Base-by-base conservation (phyloP, 352 stramenopile species). In the Phytopythium delawarense region DNA sequence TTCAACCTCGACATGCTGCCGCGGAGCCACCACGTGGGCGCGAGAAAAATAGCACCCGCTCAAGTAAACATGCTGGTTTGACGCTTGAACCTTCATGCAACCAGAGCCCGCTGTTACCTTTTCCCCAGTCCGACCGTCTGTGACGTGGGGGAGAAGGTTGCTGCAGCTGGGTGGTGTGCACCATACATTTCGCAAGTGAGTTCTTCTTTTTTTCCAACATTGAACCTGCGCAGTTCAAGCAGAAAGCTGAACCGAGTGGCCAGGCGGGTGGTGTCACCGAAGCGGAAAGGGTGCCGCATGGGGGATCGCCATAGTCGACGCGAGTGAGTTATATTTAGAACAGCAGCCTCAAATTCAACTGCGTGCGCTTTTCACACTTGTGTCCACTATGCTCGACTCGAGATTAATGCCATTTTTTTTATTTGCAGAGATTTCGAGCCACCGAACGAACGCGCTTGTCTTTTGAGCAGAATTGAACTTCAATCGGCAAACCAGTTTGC, bases 171-270 rank as follows among this genome's bases (percentile, higher is more conserved):
- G n/a, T 15, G 42, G 42, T n/a, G 25, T 28, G 25, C 25, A 40
- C 8, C 42, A 21, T 49, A 49, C 42, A 49, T 49, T 49, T 49
- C 42, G 42, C 42, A 18, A 53, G 25, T 53, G 21, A 30, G 2
- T 30, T 52, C 28, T 39, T 54, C 18, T 23, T 39, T 54, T 59
- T 39, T 59, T 49, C 28, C 54, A 50, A 39, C 23, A 13, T 60
- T 60, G 54, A 60, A 60, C 54, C 54, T 60, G 54, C 35, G 35
- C 30, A 35, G 52, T 59, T 59, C 53, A 59, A 59, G 53, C n/a
- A 21, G 28, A 57, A 57, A 45, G 30, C 51, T 57, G 51, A 57
- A 54, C 53, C 54, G 39, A 18, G 21, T 39, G 23, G 54, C 54
- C 37, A 51, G 54, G 53, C 12, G 37, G 35, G n/a, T n/a, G 39